These are phyloP conservation scores for Dianthus caryophyllus DNA, from an alignment of 148 eudicot species.

Conservation along the genomic window DNA sequence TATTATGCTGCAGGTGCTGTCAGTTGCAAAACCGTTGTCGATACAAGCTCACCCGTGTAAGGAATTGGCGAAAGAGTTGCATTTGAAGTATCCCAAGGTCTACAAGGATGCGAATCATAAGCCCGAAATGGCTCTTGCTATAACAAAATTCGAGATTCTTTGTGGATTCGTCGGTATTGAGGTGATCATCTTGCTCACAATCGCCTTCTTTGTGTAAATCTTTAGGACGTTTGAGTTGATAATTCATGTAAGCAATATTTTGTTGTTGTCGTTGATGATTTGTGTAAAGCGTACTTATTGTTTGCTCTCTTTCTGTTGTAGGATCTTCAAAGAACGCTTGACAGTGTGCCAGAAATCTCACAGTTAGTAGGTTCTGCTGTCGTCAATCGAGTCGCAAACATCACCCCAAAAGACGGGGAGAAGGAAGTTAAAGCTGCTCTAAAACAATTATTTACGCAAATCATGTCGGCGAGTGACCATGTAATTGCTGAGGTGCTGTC, in stretches of 20 bases:
- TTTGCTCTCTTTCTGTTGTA: slow-evolving; percentile 17
- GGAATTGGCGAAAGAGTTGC: slow-evolving; percentile 56
- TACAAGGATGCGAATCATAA: slow-evolving; percentile 83
- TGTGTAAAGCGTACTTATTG: not conserved
- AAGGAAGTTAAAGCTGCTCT: slow-evolving; percentile 44
- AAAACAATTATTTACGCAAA: slow-evolving; percentile 50
- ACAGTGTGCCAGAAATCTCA: slow-evolving; percentile 68
- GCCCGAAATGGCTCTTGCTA: slow-evolving; percentile 93
- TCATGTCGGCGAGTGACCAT: slow-evolving; percentile 73
- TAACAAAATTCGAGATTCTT: slow-evolving; percentile 78
- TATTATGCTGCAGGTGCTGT: slow-evolving; percentile 55
- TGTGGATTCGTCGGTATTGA: slow-evolving; percentile 71
- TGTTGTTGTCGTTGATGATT: too few relatives aligned
- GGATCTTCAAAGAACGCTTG: slow-evolving; percentile 76
- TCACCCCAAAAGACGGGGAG: slow-evolving; percentile 43
- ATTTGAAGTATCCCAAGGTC: slow-evolving; percentile 46
- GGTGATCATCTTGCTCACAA: slow-evolving; percentile 34
- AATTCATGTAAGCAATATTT: too few relatives aligned
- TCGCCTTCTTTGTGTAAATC: not conserved
- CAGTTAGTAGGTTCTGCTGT: slow-evolving; percentile 57
- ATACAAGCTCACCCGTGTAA: slow-evolving; percentile 94
- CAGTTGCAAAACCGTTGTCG: slow-evolving; percentile 73
- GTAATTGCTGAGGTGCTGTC: slow-evolving; percentile 46
- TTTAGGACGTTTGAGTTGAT: too few relatives aligned
- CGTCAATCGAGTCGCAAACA: slow-evolving; percentile 41